Base-by-base conservation (phyloP, 495 filamentous ascomycete genomes). In the Hypomontagnella submonticulosa region DNA sequence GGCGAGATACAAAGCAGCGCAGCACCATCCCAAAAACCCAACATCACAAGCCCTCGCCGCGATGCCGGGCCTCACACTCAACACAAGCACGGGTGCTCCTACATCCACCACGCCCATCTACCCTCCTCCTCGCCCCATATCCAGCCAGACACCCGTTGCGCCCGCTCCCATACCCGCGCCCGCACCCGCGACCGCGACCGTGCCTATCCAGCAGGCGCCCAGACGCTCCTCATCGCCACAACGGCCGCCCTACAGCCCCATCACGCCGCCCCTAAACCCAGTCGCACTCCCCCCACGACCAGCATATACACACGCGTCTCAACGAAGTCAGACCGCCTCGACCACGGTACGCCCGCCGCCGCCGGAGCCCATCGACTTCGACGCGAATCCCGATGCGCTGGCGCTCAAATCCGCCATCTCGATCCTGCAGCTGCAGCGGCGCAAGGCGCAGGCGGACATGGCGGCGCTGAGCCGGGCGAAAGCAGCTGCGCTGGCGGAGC, bases 311-410 rank as follows among this genome's bases (percentile, higher is more conserved):
- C 78, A 85, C 66, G 60, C 33, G 51, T 66, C 71, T 2, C 81
- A 81, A 30, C 67, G 63, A 12, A 68, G 74, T 20, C 77, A 79
- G 37, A 62, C 66, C 4, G 71, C 73, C 57, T 75, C 77, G 0
- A 77, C 75, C 23, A 27, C 23, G 6, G 6, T 27, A 2, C 23
- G 23, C 2, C 79, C 78, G 11, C 90, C 90, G 0, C 75, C 81
- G 0, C 78, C 88, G 0, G 80, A 85, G 10, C 88, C 92, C 9
- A 87, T 96, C 68, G 85, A 86, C 55, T 89, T 92, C 73, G 88
- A 87, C 63, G 81, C 85, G 47, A 96, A 96, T 67, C 86, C 91
- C 4, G 93, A 97, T 79, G 92, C 88, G 1, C 88, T 96, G 18
- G 93, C 93, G 3, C 80, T 97, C 23, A 85, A 88, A 36, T 88